Conservation (phyloP, 805 yeast genomes). For the Zygotorulaspora danielsina region DNA sequence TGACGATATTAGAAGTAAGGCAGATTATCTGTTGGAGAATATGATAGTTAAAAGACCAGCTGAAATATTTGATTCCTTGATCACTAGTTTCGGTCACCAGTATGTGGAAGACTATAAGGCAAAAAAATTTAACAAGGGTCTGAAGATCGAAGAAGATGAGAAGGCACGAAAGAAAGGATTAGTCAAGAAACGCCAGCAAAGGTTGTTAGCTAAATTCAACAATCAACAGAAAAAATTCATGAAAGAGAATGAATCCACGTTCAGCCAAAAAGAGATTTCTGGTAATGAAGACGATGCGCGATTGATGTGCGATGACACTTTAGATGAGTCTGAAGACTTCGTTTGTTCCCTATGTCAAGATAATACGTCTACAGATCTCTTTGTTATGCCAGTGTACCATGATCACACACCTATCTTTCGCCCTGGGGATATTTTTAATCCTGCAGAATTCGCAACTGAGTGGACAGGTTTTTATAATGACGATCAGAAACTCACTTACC, state of each 20-base stretch:
- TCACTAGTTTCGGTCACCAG: constrained; percentile 54
- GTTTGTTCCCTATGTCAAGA: constrained; percentile 62
- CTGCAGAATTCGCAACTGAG: constrained; percentile 27
- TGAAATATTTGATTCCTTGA: constrained; percentile 47
- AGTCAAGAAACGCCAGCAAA: constrained; percentile 61
- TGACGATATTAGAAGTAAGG: constrained; percentile 47
- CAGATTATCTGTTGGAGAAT: constrained; percentile 50
- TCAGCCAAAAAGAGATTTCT: constrained; percentile 13
- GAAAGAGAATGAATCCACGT: constrained; percentile 43
- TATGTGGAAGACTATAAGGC: constrained; percentile 48
- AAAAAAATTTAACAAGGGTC: constrained; percentile 41
- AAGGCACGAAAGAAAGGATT: constrained; percentile 50
- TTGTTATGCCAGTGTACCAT: constrained; percentile 56
- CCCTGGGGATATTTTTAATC: constrained; percentile 33
- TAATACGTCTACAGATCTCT: constrained; percentile 44
- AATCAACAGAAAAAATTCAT: constrained; percentile 75
- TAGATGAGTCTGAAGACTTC: constrained; percentile 26
- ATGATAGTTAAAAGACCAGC: constrained; percentile 47
- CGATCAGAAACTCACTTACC: constrained; percentile 22
- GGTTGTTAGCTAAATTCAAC: constrained; percentile 57
- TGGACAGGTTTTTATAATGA: constrained; percentile 32
- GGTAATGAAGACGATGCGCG: constrained; percentile 43
- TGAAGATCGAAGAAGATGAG: constrained; percentile 46
- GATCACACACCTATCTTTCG: constrained; percentile 48
- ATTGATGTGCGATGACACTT: constrained; percentile 36